Percentiles rank a stretch among this genome's conserved stretches.
These are phyloP conservation scores for Letharia columbiana DNA, from an alignment of 495 filamentous ascomycete genomes.

Conservation along the genomic window DNA sequence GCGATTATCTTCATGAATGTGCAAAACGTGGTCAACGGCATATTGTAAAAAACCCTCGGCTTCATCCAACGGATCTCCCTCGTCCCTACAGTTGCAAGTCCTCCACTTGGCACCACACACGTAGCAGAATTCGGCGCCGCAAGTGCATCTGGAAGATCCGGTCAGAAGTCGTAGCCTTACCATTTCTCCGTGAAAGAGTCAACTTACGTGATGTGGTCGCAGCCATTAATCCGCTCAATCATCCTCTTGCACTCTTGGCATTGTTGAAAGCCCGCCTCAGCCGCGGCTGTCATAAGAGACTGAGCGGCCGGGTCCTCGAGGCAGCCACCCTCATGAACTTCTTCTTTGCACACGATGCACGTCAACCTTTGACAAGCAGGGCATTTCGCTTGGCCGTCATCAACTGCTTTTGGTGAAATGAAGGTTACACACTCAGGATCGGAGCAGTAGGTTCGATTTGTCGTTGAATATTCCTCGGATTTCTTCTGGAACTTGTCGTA, in stretches of 20 bases:
- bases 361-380: constrained; percentile 26
- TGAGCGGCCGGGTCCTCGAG: not conserved
- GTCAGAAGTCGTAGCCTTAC: not conserved
- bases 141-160: constrained; percentile 3
- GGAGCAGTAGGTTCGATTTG: not conserved
- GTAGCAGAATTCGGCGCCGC: constrained; percentile 13
- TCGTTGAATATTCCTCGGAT: not conserved
- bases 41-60: too few relatives aligned
- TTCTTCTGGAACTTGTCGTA: not conserved
- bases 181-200: not conserved
- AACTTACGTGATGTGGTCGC: constrained; percentile 18
- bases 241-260: constrained; percentile 13
- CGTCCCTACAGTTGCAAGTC: not conserved
- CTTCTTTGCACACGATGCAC: not conserved
- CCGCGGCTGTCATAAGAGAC: not conserved
- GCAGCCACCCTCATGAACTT: constrained; percentile 9
- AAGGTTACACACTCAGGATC: not conserved
- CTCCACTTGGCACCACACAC: not conserved
- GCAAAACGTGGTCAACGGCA: not conserved
- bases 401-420: constrained; percentile 14
- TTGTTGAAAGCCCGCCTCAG: constrained; percentile 7
- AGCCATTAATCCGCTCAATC: constrained; percentile 10
- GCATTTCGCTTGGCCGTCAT: constrained; percentile 34
- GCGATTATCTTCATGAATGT: not conserved
- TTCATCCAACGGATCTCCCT: not conserved